Evolutionary conservation across 2,329 filamentous ascomycete genomes (phyloP), one percentile per base, ranked within the genome.

Genomic region (Neofusicoccum umdonicola): DNA sequence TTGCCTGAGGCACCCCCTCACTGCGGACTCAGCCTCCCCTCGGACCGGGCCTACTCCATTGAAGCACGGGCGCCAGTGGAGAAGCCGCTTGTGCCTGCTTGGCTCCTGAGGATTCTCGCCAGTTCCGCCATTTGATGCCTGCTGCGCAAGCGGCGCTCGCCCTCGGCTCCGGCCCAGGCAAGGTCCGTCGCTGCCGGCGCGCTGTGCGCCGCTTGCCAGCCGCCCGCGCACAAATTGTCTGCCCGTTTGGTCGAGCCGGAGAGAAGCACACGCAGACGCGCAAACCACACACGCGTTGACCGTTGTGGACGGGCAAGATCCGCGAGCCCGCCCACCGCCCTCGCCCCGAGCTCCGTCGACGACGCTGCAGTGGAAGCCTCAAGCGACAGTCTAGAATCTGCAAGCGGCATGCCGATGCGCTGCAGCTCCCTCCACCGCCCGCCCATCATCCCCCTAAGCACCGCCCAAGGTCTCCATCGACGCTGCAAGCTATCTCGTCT

Each of bases 1-100:
- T 47, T 60, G 56, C 56, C 56, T 60, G 56, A 60, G 56, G 56
- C 56, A 60, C 27, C 56, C 56, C 56, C 56, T 60, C 56, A 60
- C 56, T 15, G 27, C 8, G 42, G 41, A 22, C 41, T 60, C 56
- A 60, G 56, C 56, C 56, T 60, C 56, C 56, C 31, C 56, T 45
- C 56, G 56, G 56, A 47, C 42, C 56, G 56, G 56, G 56, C 56
- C 56, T 60, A 37, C 56, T 60, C 56, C 56, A 60, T 60, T 60
- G 56, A 45, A 47, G 56, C 56, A 60, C 56, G 56, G 56, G 41
- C 56, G 22, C 42, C 31, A 47, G 56, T 60, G 56, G 56, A 60
- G 56, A 60, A 47, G 56, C 54, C 39, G 54, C 54, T 58, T 45
- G 54, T 41, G 54, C 54, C 39, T 58, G 39, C 54, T 58, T 58